A percentile compares a stretch with the other conserved stretches of the same genome.
phyloP scores from a whole-genome alignment of 73 alveolate species.

The Tetrahymena thermophila region DNA sequence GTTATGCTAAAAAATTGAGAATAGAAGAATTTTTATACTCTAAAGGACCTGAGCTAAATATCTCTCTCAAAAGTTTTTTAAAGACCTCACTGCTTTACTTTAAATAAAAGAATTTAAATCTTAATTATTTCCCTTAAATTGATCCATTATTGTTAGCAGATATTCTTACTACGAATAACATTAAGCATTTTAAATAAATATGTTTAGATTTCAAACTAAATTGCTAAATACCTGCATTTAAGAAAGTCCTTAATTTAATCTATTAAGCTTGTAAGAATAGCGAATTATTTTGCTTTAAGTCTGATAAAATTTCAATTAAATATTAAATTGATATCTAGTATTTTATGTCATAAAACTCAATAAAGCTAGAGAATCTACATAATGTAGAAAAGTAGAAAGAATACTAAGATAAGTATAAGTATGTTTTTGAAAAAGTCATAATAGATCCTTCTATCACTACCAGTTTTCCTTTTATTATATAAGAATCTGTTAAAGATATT shows the following conservation, averaged over 20 bases:
- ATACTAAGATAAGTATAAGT: neutral
- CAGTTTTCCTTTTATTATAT: neutral
- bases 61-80: neutral
- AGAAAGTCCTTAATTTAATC: neutral
- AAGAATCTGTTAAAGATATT: neutral
- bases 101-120: neutral
- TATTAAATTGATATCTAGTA: neutral
- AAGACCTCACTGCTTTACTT: neutral
- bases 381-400: neutral
- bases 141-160: neutral
- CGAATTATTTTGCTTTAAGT: neutral
- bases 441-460: neutral
- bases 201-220: neutral
- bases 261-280: neutral
- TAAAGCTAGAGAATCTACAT: neutral
- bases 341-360: neutral
- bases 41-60: neutral
- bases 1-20: neutral
- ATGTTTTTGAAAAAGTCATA: neutral
- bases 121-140: neutral
- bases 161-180: neutral
- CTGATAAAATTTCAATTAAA: neutral
- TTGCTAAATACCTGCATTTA: neutral
- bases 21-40: neutral
- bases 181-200: neutral